Base-by-base conservation (phyloP, 176 grass and related monocot genomes). In the Carex parvula region DNA sequence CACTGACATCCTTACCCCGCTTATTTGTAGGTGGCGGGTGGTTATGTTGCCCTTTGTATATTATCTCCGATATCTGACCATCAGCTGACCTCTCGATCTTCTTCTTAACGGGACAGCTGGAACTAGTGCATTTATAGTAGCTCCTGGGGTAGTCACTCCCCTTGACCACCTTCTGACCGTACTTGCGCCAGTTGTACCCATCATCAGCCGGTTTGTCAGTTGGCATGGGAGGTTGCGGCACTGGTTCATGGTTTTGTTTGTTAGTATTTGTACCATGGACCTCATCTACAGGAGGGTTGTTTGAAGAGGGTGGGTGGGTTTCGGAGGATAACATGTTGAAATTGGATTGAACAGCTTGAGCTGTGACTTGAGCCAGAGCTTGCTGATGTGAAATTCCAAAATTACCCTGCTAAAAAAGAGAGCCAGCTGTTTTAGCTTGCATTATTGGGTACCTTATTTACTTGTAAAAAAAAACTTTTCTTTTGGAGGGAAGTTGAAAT, bases 371-470 rank as follows among this genome's bases (percentile, higher is more conserved):
- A 84, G 92, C 95, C 58, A 94, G 88, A 33, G 86, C 95, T 86
- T 94, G 90, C 79, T 98, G 95, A 88, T 98, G 95, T 26, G 95
- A 94, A 89, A 94, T 93, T 87, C 86, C 91, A 77, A 98, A 98
- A 73, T 88, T 91, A 30, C 88, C 91, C 95, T 98, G 84, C 48
- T 87, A 33, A 85, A 70, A 60, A 55, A 87, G 50, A 20, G 16
- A 61, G n/a, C 22, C 10, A 77, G 48, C 4, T 60, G 53, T 70
- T 1, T 60, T 56, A 63, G 16, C n/a, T 6, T 80, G 60, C 48
- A 75, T 18, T 21, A 44, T 50, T 10, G 11, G 73, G 26, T 18
- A 78, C 15, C 73, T 32, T 4, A 33, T 78, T 17, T 56, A 55
- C 24, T 39, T 39, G 37, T 39, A 8, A 76, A 32, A 5, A 32